A percentile compares a stretch with the other conserved stretches of the same genome.
phyloP scores from a whole-genome alignment of 345 rosid genomes.

The Rhizophora apiculata region DNA sequence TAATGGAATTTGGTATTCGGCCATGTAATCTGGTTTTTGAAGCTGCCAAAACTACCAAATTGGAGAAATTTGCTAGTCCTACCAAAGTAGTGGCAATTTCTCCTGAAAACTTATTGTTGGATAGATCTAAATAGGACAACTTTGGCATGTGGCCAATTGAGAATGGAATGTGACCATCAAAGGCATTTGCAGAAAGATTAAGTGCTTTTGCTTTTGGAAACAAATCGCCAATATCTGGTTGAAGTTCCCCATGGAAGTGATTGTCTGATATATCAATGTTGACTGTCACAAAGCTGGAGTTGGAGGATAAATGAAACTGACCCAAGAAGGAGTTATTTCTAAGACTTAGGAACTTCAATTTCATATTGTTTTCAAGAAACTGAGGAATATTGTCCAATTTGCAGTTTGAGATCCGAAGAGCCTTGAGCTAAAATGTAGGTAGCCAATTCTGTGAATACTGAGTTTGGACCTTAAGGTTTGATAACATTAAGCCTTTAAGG shows the following conservation, averaged over 20 bases:
- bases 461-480: background rate
- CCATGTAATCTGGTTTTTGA: no score
- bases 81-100: no score
- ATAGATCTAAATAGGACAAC: no score
- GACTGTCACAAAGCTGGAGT: no score
- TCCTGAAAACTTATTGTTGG: no score
- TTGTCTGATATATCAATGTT: background rate
- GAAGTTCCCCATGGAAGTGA: background rate
- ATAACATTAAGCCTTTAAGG: background rate
- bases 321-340: background rate
- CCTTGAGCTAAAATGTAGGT: background rate
- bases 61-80: no score
- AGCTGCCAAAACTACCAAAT: no score
- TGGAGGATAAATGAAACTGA: no score
- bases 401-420: background rate
- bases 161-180: no score
- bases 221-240: background rate
- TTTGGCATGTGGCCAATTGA: no score
- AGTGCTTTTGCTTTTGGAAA: no score
- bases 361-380: background rate
- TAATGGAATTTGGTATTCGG: no score
- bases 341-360: background rate
- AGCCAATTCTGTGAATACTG: background rate
- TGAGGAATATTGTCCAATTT: background rate
- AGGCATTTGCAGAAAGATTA: background rate